Evolutionary conservation across 2,329 filamentous ascomycete species (phyloP).

Genomic region (Bipolaris gigantea): DNA sequence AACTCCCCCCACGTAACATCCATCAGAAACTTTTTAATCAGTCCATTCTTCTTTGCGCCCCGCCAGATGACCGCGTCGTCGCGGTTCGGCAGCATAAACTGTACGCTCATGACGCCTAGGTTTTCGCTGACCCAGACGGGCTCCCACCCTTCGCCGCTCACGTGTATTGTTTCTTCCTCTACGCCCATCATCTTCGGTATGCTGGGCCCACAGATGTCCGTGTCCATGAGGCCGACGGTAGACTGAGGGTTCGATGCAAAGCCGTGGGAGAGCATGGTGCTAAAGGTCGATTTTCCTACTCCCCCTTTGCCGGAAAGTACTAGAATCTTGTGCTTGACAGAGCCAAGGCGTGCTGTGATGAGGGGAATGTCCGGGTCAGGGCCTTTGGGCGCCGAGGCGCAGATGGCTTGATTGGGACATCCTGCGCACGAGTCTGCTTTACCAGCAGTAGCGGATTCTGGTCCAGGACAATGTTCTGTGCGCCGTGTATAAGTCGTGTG

Average conservation of each 20-base stretch:
- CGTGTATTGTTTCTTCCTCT: slow-evolving; percentile 88
- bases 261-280: slow-evolving; percentile 81
- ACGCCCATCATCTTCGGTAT: slow-evolving; percentile 99
- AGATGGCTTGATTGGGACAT: slow-evolving; percentile 95
- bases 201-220: slow-evolving; percentile 92
- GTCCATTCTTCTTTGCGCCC: slow-evolving; percentile 95
- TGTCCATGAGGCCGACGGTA: slow-evolving; percentile 94
- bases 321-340: slow-evolving; percentile 88
- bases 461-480: slow-evolving; percentile 87
- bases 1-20: slow-evolving; percentile 97
- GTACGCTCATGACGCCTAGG: slow-evolving; percentile 92
- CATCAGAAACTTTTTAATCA: slow-evolving; percentile 97
- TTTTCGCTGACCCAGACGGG: slow-evolving; percentile 97
- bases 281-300: slow-evolving; percentile 95
- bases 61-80: slow-evolving; percentile 98
- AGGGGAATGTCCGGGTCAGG: slow-evolving; percentile 91
- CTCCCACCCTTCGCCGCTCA: slow-evolving; percentile 85
- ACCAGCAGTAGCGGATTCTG: slow-evolving; percentile 70
- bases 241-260: slow-evolving; percentile 79
- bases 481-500: slow-evolving; percentile 1
- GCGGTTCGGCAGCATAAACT: slow-evolving; percentile 93
- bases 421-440: slow-evolving; percentile 82
- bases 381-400: slow-evolving; percentile 89
- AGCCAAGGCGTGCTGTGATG: slow-evolving; percentile 79
- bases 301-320: slow-evolving; percentile 94